Evolutionary conservation across 352 stramenopile species (phyloP), one percentile per base, ranked within the genome.

Genomic region (Pythium insidiosum): DNA sequence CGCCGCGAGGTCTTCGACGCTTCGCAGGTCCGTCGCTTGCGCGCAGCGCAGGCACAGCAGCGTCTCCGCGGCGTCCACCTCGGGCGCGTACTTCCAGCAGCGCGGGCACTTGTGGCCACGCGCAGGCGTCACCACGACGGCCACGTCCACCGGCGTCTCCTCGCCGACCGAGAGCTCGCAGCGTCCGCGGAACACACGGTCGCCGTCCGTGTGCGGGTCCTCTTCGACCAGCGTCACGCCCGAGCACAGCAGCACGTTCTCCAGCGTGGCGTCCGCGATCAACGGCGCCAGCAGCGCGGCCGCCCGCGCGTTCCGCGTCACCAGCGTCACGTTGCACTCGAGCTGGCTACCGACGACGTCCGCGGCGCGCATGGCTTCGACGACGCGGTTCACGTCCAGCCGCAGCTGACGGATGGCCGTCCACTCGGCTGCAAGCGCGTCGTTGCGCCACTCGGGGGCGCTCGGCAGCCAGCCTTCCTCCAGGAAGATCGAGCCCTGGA

Each of bases 371-470:
- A 89, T 75, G 16, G 69, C 61, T 57, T 91, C 79, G 6, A 88
- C 76, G 6, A 87, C 57, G 21, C 76, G 73, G 56, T 91, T 91
- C 43, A 88, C 69, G 35, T 89, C 57, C 46, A 91, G 60, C 26
- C 93, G 82, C 15, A 99, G 52, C 41, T 84, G 61, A 23, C 88
- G 84, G 23, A 98, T 70, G 9, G 86, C 73, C 23, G 66, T 60
- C 94, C 94, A 99, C 42, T 83, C 69, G 5, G 86, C 71, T 0
- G 66, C 67, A 6, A 92, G 43, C n/a, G 38, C 47, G 7, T 59
- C 47, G 42, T 88, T 71, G 9, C 61, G 43, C 73, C 70, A 87
- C 52, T 81, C 56, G 1, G 58, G 26, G 0, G 68, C 70, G 21
- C 52, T 65, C n/a, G 70, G 68, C 46, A 85, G 66, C 70, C 72